Conservation (phyloP, 2,329 filamentous ascomycete genomes). For the Colletotrichum gigasporum region DNA sequence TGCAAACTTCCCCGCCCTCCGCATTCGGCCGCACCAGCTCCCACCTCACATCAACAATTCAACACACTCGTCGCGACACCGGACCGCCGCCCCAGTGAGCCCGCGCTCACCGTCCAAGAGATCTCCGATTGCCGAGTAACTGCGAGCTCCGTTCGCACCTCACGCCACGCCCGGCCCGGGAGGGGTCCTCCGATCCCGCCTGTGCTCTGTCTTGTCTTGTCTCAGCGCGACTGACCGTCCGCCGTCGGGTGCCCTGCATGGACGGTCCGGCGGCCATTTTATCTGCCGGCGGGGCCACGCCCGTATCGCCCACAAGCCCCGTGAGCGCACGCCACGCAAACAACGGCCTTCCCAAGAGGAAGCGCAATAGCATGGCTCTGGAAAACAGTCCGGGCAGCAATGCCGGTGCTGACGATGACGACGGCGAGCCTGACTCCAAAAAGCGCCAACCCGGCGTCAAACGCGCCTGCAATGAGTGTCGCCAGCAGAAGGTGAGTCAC, state of each 20-base stretch:
- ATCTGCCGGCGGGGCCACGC: slow-evolving; percentile 56
- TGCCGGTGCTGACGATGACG: slow-evolving; percentile 66
- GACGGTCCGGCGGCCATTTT: slow-evolving; percentile 57
- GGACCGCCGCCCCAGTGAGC: slow-evolving; percentile 32
- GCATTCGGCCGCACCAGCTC: slow-evolving; percentile 32
- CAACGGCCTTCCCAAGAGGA: slow-evolving; percentile 63
- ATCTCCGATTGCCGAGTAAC: slow-evolving; percentile 25
- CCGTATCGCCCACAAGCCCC: slow-evolving; percentile 65
- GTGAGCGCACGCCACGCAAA: slow-evolving; percentile 60
- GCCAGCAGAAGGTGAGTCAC: slow-evolving; percentile 81
- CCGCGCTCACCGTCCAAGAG: slow-evolving; percentile 25
- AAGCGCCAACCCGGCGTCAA: slow-evolving; percentile 77
- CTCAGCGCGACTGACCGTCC: slow-evolving; percentile 27
- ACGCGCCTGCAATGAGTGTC: slow-evolving; percentile 85
- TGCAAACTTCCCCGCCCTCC: slow-evolving; percentile 32
- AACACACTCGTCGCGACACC: slow-evolving; percentile 33
- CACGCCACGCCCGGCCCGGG: slow-evolving; percentile 27
- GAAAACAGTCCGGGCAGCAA: slow-evolving; percentile 71
- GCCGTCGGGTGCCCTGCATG: slow-evolving; percentile 47
- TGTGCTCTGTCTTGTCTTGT: slow-evolving; percentile 29
- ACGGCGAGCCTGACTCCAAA: slow-evolving; percentile 61
- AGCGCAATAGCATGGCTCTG: slow-evolving; percentile 62
- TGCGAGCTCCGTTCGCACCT: slow-evolving; percentile 23
- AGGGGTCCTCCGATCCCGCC: slow-evolving; percentile 32
- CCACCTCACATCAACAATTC: slow-evolving; percentile 27